phyloP scores from a whole-genome alignment of 768 basidiomycete species.

The Russula compacta region DNA sequence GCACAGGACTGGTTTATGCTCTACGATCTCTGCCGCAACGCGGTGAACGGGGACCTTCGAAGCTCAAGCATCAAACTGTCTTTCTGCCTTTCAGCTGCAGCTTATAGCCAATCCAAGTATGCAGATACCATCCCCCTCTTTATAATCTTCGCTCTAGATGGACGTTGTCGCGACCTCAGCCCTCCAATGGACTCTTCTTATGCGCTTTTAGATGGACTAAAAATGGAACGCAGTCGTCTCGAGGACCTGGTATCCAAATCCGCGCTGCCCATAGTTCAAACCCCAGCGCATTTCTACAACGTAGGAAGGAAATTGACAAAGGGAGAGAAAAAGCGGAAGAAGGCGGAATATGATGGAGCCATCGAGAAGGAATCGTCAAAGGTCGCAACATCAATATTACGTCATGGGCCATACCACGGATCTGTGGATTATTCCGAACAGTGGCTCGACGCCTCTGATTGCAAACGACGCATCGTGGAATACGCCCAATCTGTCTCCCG shows the following conservation, averaged over 20 bases:
- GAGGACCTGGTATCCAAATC: background rate
- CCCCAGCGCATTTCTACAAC: background rate
- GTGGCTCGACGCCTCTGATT: background rate
- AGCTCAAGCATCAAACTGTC: background rate
- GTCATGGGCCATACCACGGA: background rate
- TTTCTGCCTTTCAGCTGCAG: slow-evolving; percentile 7
- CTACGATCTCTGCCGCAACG: background rate
- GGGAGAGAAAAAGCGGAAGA: background rate
- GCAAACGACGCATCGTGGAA: background rate
- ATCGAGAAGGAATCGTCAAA: background rate
- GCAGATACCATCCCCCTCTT: background rate
- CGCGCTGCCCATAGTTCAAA: background rate
- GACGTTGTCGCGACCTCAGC: background rate
- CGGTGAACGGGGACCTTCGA: background rate
- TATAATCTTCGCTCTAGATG: background rate
- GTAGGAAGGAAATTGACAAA: background rate
- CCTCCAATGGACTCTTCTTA: background rate
- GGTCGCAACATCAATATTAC: background rate
- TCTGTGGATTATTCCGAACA: background rate
- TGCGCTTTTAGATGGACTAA: background rate
- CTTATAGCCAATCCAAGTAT: background rate
- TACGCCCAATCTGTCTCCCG: background rate
- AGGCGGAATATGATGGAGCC: background rate
- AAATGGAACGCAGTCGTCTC: background rate
- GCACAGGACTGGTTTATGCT: slow-evolving; percentile 2